Evolutionary conservation across 2,329 filamentous ascomycete species (phyloP), one percentile per base, ranked within the genome.

Genomic region (Rutstroemia sp.): DNA sequence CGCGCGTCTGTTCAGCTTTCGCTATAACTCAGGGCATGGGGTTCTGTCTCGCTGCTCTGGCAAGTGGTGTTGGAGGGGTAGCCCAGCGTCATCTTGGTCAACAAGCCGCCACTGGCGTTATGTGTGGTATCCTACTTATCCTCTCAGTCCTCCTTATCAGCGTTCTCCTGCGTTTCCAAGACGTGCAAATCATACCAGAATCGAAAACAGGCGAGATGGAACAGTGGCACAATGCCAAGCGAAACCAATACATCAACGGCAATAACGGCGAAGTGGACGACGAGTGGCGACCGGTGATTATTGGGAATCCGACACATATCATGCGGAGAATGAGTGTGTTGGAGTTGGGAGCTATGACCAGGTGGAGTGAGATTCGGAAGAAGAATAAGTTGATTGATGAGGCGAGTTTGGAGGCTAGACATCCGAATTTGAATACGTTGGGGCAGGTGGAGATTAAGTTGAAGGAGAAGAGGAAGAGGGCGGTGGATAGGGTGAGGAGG

Each of bases 321-420:
- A 81, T 79, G 65, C 78, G 88, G 50, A 78, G 84, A 58, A 83
- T 91, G 77, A 89, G 82, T 67, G 68, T 89, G 23, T 73, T 92
- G 16, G 88, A 92, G 69, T 72, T 88, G 57, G 87, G 88, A 0
- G 72, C 74, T 38, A 74, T 86, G 75, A 86, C 79, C 51, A 75
- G 88, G 42, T 92, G 86, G 84, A 86, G 81, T 23, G 87, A 90
- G 69, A 89, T 92, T 58, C 75, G 81, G 58, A 77, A 72, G 62
- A 79, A 76, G 65, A 86, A 86, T 64, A 74, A 73, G 47, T 71
- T 86, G 49, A 76, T 83, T 48, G 80, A 83, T 61, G 69, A 73
- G 57, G 50, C 56, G 39, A 65, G 61, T 53, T 58, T 67, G 8
- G 67, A 69, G 59, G 64, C 65, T 10, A 65, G 62, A 45, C 67